Conservation (phyloP, 768 basidiomycete genomes). For the Infundibulicybe gibba region DNA sequence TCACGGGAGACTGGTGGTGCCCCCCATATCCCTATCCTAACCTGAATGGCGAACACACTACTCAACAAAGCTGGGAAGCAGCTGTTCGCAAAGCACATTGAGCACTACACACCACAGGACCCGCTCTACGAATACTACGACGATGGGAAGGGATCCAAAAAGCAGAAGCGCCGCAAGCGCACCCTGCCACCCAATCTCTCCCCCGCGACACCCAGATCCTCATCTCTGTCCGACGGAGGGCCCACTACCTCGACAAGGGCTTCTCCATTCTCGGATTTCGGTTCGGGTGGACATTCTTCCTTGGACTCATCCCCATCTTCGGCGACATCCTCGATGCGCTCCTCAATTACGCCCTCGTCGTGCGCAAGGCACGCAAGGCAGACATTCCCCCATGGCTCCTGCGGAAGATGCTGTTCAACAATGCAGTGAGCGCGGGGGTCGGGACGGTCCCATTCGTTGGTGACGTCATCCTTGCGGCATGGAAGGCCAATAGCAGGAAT, state of each 20-base stretch:
- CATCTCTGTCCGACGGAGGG: conserved; percentile 68
- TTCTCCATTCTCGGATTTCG: conserved; percentile 76
- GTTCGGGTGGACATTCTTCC: conserved; percentile 86
- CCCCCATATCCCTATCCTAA: too few species aligned
- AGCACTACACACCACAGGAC: conserved; percentile 66
- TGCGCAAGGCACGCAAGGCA: conserved; percentile 71
- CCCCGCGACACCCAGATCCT: conserved; percentile 72
- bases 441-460: conserved; percentile 72
- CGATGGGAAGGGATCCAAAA: too few species aligned
- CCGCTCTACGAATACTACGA: conserved; percentile 57
- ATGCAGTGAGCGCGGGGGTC: conserved; percentile 60
- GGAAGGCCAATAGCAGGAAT: conserved; percentile 86
- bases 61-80: conserved; percentile 47
- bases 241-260: conserved; percentile 86
- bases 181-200: conserved; percentile 75
- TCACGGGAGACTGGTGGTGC: too few species aligned
- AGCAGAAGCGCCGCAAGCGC: conserved; percentile 63
- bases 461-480: conserved; percentile 44
- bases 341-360: conserved; percentile 74
- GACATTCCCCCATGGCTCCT: conserved; percentile 68
- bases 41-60: too few species aligned
- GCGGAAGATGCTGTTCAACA: conserved; percentile 74
- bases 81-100: conserved; percentile 62
- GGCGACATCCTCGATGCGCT: conserved; percentile 62
- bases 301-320: conserved; percentile 67